These are phyloP conservation scores for Paramecium biaurelia DNA, from an alignment of 73 alveolate species.

Conservation along the genomic window DNA sequence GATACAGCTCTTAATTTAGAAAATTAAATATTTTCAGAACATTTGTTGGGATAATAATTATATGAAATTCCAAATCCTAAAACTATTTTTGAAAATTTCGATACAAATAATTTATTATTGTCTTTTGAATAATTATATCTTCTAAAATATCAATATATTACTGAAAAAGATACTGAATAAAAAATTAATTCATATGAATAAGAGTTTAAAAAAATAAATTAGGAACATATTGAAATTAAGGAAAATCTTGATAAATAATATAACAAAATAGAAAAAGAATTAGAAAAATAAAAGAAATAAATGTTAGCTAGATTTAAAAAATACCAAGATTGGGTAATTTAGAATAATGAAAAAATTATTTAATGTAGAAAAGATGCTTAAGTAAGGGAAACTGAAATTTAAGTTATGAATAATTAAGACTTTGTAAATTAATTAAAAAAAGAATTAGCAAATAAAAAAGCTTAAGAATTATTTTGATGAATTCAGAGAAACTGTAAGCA, in stretches of 20 bases:
- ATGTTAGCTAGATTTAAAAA: not conserved
- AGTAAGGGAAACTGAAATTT: not conserved
- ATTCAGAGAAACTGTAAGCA: not conserved
- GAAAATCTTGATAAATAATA: too few species aligned
- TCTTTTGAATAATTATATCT: not conserved
- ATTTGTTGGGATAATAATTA: not conserved
- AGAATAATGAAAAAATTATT: not conserved
- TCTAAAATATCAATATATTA: not conserved
- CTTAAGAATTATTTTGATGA: not conserved
- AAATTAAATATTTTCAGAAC: not conserved
- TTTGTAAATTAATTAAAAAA: not conserved
- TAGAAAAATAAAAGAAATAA: not conserved
- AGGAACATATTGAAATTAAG: not conserved
- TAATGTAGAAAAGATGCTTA: not conserved
- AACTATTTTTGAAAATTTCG: not conserved
- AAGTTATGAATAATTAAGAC: not conserved
- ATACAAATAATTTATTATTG: not conserved
- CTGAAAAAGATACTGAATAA: not conserved
- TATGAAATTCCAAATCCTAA: not conserved
- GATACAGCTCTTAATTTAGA: not conserved
- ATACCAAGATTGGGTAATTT: not conserved
- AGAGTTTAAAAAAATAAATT: not conserved
- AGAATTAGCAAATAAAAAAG: not conserved
- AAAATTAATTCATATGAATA: not conserved
- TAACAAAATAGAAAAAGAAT: not conserved